A percentile compares a stretch with the other conserved stretches of the same genome.
phyloP scores from a whole-genome alignment of 2,329 filamentous ascomycete species.

The Epichloe sibirici region DNA sequence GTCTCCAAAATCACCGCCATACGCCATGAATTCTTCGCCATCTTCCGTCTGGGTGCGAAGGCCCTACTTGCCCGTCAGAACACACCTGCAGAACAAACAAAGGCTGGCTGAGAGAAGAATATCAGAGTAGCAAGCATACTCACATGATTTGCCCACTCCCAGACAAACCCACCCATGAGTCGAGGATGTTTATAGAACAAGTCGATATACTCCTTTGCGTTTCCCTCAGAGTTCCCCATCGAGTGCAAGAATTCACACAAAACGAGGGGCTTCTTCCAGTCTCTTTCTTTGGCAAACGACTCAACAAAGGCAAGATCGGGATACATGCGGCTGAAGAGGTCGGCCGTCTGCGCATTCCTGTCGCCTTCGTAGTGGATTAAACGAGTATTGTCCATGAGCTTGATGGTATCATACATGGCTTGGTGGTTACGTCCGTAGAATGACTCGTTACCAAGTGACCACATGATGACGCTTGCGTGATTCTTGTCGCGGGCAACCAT shows the following conservation, averaged over 20 bases:
- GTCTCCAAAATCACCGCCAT: conserved; percentile 51
- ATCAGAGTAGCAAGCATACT: background rate
- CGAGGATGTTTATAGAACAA: conserved; percentile 42
- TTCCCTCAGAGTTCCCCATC: conserved; percentile 63
- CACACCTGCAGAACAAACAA: background rate
- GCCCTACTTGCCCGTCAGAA: conserved; percentile 11
- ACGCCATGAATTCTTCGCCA: conserved; percentile 38
- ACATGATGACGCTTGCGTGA: conserved; percentile 54
- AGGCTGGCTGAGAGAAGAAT: background rate
- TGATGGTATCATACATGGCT: conserved; percentile 55
- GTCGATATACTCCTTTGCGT: conserved; percentile 54
- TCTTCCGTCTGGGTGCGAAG: conserved; percentile 30
- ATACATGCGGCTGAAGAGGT: conserved; percentile 58
- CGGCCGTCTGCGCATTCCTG: conserved; percentile 40
- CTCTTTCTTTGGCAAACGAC: conserved; percentile 25
- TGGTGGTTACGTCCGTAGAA: conserved; percentile 58
- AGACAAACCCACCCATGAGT: conserved; percentile 51
- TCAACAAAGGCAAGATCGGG: conserved; percentile 34
- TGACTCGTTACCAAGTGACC: conserved; percentile 61
- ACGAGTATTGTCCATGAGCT: conserved; percentile 40
- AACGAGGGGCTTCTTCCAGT: conserved; percentile 44
- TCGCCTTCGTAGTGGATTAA: conserved; percentile 57
- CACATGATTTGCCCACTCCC: conserved; percentile 50
- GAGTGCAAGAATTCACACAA: conserved; percentile 46
- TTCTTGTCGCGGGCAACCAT: conserved; percentile 49